Conservation (phyloP, 495 filamentous ascomycete genomes). For the Cenococcum geophilum region DNA sequence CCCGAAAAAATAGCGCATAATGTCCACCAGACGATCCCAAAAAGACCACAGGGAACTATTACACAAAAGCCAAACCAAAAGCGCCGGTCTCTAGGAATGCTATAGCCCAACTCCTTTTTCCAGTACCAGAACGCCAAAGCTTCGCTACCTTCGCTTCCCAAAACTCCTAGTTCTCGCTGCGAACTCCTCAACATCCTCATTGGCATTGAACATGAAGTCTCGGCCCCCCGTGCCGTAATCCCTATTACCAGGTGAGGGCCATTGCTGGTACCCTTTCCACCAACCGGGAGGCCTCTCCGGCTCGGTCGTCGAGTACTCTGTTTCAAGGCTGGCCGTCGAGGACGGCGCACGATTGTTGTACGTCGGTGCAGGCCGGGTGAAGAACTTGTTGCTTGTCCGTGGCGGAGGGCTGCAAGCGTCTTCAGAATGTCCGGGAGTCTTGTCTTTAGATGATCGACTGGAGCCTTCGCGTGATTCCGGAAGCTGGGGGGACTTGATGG, state of each 20-base stretch:
- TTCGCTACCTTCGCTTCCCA: neutral
- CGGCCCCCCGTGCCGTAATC: neutral
- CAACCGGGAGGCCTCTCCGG: neutral
- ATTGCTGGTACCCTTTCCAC: conserved; percentile 3
- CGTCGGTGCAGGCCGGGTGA: neutral
- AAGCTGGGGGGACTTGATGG: neutral
- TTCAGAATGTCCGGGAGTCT: neutral
- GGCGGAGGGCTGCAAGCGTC: conserved; percentile 4
- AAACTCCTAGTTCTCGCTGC: conserved; percentile 9
- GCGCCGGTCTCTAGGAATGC: neutral
- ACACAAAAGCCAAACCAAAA: conserved; percentile 3
- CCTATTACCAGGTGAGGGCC: neutral
- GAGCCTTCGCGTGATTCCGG: neutral
- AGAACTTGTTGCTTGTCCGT: conserved; percentile 19
- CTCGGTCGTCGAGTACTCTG: neutral
- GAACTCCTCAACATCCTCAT: conserved; percentile 23
- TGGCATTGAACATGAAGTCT: conserved; percentile 21
- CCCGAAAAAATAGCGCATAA: neutral
- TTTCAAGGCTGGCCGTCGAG: neutral
- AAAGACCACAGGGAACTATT: neutral
- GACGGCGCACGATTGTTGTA: neutral
- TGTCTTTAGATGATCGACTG: neutral
- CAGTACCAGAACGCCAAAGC: neutral
- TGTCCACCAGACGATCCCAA: neutral
- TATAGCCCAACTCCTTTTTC: neutral